Percentiles rank a stretch among this genome's conserved stretches.
These are phyloP conservation scores for Citrus glauca DNA, from an alignment of 345 rosid genomes.

Conservation along the genomic window DNA sequence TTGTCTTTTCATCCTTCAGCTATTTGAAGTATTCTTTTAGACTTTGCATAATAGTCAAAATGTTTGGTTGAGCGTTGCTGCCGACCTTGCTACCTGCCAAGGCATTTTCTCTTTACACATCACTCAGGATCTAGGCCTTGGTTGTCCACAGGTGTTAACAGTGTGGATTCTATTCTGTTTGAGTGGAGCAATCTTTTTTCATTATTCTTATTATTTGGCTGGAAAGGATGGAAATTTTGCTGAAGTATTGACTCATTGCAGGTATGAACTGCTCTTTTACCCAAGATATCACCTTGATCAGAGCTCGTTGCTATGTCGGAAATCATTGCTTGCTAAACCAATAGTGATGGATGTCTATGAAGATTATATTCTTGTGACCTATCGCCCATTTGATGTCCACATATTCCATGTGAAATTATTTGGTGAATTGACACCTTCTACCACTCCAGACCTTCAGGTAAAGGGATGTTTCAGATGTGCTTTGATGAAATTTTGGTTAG, in stretches of 20 bases:
- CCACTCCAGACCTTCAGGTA: slow-evolving; percentile 86
- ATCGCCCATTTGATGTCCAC: slow-evolving; percentile 89
- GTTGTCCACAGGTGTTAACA: neutral
- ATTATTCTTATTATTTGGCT: neutral
- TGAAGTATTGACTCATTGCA: slow-evolving; percentile 26
- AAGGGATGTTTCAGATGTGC: slow-evolving; percentile 19
- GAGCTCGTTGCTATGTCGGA: slow-evolving; percentile 86
- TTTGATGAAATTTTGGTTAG: slow-evolving; percentile 1
- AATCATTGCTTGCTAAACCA: slow-evolving; percentile 82
- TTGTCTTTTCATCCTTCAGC: neutral
- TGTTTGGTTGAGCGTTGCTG: neutral
- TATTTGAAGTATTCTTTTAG: neutral
- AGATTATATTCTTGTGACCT: slow-evolving; percentile 81
- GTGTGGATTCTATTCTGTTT: slow-evolving; percentile 3
- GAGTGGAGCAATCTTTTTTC: neutral
- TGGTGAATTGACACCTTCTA: slow-evolving; percentile 78
- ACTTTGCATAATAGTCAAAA: neutral
- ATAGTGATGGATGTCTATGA: slow-evolving; percentile 96
- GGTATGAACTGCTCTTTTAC: slow-evolving; percentile 93
- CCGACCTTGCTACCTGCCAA: neutral
- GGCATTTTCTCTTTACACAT: neutral
- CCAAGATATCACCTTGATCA: slow-evolving; percentile 97
- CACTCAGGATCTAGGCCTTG: neutral
- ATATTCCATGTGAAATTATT: slow-evolving; percentile 70
- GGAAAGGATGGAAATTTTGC: neutral